These are phyloP conservation scores for Coemansia sp. DNA, from an alignment of 192 early-diverging fungal species.

Conservation along the genomic window DNA sequence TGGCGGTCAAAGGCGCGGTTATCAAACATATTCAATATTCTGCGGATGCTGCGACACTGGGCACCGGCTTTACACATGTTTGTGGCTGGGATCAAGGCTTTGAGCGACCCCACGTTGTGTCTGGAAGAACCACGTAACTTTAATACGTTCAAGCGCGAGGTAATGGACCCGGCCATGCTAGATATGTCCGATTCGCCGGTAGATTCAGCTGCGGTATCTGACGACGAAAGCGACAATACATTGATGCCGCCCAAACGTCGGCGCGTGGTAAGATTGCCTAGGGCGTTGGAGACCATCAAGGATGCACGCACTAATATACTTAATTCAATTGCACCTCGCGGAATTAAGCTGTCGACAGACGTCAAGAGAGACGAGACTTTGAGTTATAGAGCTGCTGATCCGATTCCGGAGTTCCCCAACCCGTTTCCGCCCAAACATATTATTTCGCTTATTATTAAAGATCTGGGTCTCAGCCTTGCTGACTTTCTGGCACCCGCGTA, in stretches of 20 bases:
- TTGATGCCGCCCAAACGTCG: slow-evolving; percentile 36
- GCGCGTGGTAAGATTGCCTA: slow-evolving; percentile 11
- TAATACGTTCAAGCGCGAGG: slow-evolving; percentile 11
- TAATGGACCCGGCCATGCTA: slow-evolving; percentile 24
- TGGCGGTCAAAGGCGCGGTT: slow-evolving; percentile 41
- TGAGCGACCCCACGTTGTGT: slow-evolving; percentile 38
- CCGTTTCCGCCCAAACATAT: slow-evolving; percentile 39
- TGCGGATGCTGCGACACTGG: slow-evolving; percentile 43
- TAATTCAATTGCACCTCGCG: slow-evolving; percentile 20
- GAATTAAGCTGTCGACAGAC: slow-evolving; percentile 8
- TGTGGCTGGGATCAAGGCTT: slow-evolving; percentile 31
- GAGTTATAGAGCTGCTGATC: slow-evolving; percentile 35
- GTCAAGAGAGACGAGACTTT: slow-evolving; percentile 43
- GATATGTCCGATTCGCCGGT: slow-evolving; percentile 30
- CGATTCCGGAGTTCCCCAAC: slow-evolving; percentile 45
- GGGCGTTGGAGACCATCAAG: slow-evolving; percentile 21
- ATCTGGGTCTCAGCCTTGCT: slow-evolving; percentile 35
- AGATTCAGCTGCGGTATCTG: slow-evolving; percentile 1
- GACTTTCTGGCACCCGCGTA: slow-evolving; percentile 38
- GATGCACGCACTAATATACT: slow-evolving; percentile 30
- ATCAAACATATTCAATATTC: slow-evolving; percentile 39
- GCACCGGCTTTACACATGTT: slow-evolving; percentile 40
- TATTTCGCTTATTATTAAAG: slow-evolving; percentile 32
- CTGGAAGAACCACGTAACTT: slow-evolving; percentile 32
- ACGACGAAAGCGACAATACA: slow-evolving; percentile 3